phyloP scores from a whole-genome alignment of 805 yeast genomes.

The Naumovozyma dairenensis region DNA sequence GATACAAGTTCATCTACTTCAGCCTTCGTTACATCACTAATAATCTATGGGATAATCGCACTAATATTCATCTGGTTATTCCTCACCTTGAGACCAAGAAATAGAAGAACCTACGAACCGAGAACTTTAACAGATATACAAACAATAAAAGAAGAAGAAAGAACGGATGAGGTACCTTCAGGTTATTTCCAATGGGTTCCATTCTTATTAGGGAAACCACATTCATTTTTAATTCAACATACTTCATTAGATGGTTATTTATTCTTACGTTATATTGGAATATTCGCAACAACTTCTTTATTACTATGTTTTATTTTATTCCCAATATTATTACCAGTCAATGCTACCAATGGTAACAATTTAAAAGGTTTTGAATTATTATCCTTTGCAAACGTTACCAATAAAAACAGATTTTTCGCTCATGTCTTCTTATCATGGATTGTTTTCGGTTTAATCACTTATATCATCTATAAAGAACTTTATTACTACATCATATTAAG shows the following conservation, averaged over 20 bases:
- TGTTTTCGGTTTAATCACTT: conserved; percentile 56
- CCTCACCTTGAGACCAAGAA: conserved; percentile 50
- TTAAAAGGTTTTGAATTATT: conserved; percentile 53
- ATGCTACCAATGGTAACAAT: conserved; percentile 57
- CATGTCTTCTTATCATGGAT: conserved; percentile 71
- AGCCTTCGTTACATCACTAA: conserved; percentile 65
- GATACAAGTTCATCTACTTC: conserved; percentile 49
- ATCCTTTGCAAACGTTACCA: conserved; percentile 50
- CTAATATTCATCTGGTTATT: conserved; percentile 52
- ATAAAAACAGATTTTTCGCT: conserved; percentile 60
- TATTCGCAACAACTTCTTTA: conserved; percentile 43
- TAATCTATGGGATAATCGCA: conserved; percentile 52
- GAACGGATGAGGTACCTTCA: conserved; percentile 55
- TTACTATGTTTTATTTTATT: conserved; percentile 46
- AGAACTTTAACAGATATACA: conserved; percentile 40
- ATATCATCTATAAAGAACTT: conserved; percentile 63
- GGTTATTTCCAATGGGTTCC: conserved; percentile 57
- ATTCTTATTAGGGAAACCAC: conserved; percentile 43
- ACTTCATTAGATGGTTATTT: conserved; percentile 71
- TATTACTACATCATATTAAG: conserved; percentile 61
- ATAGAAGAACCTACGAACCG: conserved; percentile 73
- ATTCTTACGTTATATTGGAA: conserved; percentile 53
- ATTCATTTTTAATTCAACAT: conserved; percentile 54
- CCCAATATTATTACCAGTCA: conserved; percentile 65
- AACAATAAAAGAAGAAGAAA: conserved; percentile 34